Conservation (phyloP, 202 grass and related monocot species). For the Digitaria exilis region DNA sequence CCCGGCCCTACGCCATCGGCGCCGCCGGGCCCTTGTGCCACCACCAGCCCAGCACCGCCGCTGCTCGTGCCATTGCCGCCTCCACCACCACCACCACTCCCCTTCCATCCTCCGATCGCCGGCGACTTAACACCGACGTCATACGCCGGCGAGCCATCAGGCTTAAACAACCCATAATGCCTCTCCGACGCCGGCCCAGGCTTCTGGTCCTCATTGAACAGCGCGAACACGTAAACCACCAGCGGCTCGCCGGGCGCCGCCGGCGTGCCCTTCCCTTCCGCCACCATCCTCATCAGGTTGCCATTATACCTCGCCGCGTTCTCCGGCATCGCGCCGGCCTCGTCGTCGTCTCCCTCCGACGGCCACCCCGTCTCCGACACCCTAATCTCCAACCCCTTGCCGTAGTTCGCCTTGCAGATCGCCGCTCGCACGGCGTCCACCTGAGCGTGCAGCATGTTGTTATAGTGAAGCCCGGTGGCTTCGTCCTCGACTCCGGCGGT, state of each 20-base stretch:
- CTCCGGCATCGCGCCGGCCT: conserved; percentile 64
- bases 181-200: conserved; percentile 75
- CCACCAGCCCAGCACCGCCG: conserved; percentile 40
- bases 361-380: conserved; percentile 93
- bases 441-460: conserved; percentile 86
- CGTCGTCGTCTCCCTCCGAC: conserved; percentile 64
- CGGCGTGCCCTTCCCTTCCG: conserved; percentile 68
- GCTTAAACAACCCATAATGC: conserved; percentile 79
- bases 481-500: conserved; percentile 48
- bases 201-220: conserved; percentile 85
- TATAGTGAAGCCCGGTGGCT: conserved; percentile 61
- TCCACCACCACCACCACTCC: neutral
- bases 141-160: conserved; percentile 67
- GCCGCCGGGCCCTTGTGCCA: conserved; percentile 47
- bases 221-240: conserved; percentile 79
- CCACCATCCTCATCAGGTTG: conserved; percentile 66
- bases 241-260: conserved; percentile 50
- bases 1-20: conserved; percentile 34
- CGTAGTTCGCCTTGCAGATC: conserved; percentile 53
- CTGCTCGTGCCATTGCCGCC: conserved; percentile 11
- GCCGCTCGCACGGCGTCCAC: conserved; percentile 75
- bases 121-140: conserved; percentile 55
- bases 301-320: conserved; percentile 78
- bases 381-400: conserved; percentile 50
- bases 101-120: conserved; percentile 20